Conservation (phyloP, 75 land plant species). For the Chamaecyparis obtusa region DNA sequence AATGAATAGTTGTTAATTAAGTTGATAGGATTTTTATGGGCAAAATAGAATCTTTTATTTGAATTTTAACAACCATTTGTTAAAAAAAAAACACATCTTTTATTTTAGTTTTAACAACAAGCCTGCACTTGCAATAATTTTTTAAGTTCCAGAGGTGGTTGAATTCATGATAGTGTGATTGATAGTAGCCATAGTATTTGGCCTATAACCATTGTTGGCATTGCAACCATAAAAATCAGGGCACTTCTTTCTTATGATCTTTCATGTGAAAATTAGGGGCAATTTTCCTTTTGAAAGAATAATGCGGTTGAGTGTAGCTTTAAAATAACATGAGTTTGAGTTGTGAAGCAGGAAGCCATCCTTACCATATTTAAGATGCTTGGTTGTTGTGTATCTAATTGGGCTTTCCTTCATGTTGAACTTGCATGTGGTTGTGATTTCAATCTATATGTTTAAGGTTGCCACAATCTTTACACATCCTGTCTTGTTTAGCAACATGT, state of each 20-base stretch:
- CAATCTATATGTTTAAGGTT: not conserved
- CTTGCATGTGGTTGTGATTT: not conserved
- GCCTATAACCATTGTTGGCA: not conserved
- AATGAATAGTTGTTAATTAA: too few relatives aligned
- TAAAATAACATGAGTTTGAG: not conserved
- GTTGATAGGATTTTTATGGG: too few relatives aligned
- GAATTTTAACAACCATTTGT: too few relatives aligned
- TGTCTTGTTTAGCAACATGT: not conserved
- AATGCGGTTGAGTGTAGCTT: not conserved
- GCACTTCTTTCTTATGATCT: not conserved
- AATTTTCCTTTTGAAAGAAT: not conserved
- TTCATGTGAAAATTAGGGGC: not conserved
- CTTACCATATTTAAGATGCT: not conserved
- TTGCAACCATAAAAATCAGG: not conserved
- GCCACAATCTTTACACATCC: not conserved
- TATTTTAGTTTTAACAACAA: too few relatives aligned
- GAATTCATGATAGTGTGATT: not conserved
- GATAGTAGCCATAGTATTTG: not conserved
- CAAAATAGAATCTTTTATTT: too few relatives aligned
- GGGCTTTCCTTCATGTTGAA: not conserved
- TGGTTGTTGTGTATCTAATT: not conserved
- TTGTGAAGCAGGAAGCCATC: not conserved
- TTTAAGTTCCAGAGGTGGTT: not conserved
- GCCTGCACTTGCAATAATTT: too few relatives aligned
- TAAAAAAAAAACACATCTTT: too few relatives aligned